phyloP scores from a whole-genome alignment of 805 yeast species.

The Saccharomycodes ludwigii region DNA sequence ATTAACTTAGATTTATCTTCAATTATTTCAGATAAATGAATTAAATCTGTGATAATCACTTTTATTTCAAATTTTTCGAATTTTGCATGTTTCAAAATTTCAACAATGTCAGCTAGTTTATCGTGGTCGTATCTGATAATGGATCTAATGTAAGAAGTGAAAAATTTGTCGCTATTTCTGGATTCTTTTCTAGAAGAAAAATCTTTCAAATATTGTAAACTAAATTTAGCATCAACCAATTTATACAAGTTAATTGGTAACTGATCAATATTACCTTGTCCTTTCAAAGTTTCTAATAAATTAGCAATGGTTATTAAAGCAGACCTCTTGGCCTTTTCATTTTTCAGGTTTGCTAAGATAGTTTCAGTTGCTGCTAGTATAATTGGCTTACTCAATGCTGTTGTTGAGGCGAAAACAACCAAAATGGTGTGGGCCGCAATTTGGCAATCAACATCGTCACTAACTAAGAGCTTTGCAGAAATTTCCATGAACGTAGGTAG shows the following conservation, averaged over 20 bases:
- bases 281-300: slow-evolving; percentile 35
- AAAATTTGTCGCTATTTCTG: slow-evolving; percentile 26
- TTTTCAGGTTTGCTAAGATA: slow-evolving; percentile 34
- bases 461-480: slow-evolving; percentile 40
- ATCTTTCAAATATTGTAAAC: slow-evolving; percentile 10
- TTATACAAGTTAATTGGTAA: slow-evolving; percentile 27
- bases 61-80: slow-evolving; percentile 28
- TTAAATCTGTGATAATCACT: slow-evolving; percentile 26
- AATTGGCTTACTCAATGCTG: slow-evolving; percentile 46
- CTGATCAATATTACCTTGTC: slow-evolving; percentile 28
- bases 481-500: slow-evolving; percentile 49
- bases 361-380: slow-evolving; percentile 51
- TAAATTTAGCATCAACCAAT: slow-evolving; percentile 17
- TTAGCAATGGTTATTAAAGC: slow-evolving; percentile 37
- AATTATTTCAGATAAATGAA: slow-evolving; percentile 25
- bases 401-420: slow-evolving; percentile 62
- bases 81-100: slow-evolving; percentile 22
- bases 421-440: slow-evolving; percentile 75
- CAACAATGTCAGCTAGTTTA: slow-evolving; percentile 24
- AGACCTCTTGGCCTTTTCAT: slow-evolving; percentile 27
- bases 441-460: slow-evolving; percentile 47
- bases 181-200: no score
- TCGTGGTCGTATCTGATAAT: slow-evolving; percentile 31
- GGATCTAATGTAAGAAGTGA: slow-evolving; percentile 32
- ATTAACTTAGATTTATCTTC: slow-evolving; percentile 28